These are phyloP conservation scores for Teunomyces barrocoloradensis DNA, from an alignment of 805 yeast species.

Conservation along the genomic window DNA sequence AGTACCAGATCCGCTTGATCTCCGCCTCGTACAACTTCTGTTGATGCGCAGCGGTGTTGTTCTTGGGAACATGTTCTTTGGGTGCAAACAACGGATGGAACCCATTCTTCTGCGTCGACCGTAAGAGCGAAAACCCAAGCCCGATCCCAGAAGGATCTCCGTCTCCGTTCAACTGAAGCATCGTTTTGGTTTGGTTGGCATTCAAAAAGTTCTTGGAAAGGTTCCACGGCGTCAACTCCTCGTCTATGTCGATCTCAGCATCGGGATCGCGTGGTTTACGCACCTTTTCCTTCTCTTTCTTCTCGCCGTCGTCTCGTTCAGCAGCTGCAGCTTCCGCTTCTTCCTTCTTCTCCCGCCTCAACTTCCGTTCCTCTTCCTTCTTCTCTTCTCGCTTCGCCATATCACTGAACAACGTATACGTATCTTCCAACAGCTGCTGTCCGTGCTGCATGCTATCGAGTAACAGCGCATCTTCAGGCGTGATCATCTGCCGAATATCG, in stretches of 20 bases:
- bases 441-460: conserved; percentile 92
- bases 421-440: conserved; percentile 83
- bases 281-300: conserved; percentile 19
- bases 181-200: conserved; percentile 95
- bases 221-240: conserved; percentile 92
- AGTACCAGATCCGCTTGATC: conserved; percentile 83
- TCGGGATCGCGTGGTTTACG: conserved; percentile 29
- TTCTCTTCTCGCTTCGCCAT: conserved; percentile 30
- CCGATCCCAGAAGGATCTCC: conserved; percentile 95
- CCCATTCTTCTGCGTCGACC: conserved; percentile 95
- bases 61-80: conserved; percentile 38
- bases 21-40: conserved; percentile 92
- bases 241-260: conserved; percentile 63
- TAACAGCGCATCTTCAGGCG: conserved; percentile 87
- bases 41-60: conserved; percentile 51
- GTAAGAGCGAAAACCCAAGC: conserved; percentile 80
- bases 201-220: conserved; percentile 85
- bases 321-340: conserved; percentile 17
- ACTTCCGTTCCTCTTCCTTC: conserved; percentile 36
- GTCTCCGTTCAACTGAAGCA: conserved; percentile 90
- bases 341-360: conserved; percentile 29
- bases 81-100: conserved; percentile 47
- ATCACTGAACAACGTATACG: conserved; percentile 51
- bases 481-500: conserved; percentile 73
- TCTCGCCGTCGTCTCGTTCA: conserved; percentile 18